These are phyloP conservation scores for Leccinum longicurvipes DNA, from an alignment of 768 basidiomycete species.

Conservation along the genomic window DNA sequence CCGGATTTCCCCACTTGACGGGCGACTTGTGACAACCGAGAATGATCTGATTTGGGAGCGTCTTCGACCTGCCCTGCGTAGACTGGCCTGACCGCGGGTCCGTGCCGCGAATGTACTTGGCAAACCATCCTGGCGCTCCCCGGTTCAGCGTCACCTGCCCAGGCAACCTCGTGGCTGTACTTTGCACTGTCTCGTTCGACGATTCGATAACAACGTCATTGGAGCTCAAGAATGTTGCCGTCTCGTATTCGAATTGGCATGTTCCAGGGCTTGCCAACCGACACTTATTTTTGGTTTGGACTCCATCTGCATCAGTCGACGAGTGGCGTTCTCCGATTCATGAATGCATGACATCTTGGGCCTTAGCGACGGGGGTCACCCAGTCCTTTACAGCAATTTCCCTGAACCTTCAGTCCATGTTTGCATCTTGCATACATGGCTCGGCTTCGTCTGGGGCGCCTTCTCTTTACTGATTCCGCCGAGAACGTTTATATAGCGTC, in stretches of 20 bases:
- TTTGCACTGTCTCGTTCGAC: not conserved
- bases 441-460: not conserved
- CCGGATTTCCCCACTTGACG: slow-evolving; percentile 6
- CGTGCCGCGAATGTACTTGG: slow-evolving; percentile 15
- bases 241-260: too few species aligned
- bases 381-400: not conserved
- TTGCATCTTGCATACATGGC: not conserved
- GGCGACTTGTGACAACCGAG: slow-evolving; percentile 12
- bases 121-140: not conserved
- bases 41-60: slow-evolving; percentile 28
- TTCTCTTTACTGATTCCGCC: not conserved
- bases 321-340: slow-evolving; percentile 5
- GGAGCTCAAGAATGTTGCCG: too few species aligned
- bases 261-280: too few species aligned
- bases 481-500: not conserved
- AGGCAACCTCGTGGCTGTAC: not conserved
- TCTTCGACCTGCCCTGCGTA: slow-evolving; percentile 13
- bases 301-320: not conserved
- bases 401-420: not conserved
- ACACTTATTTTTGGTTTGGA: slow-evolving; percentile 5
- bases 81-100: slow-evolving; percentile 4
- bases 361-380: not conserved
- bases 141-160: not conserved
- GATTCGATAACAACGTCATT: not conserved
- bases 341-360: too few species aligned